Percentiles rank a stretch among this genome's conserved stretches.
These are phyloP conservation scores for Emmonsiellopsis sp. DNA, from an alignment of 2,329 filamentous ascomycete species.

Conservation along the genomic window DNA sequence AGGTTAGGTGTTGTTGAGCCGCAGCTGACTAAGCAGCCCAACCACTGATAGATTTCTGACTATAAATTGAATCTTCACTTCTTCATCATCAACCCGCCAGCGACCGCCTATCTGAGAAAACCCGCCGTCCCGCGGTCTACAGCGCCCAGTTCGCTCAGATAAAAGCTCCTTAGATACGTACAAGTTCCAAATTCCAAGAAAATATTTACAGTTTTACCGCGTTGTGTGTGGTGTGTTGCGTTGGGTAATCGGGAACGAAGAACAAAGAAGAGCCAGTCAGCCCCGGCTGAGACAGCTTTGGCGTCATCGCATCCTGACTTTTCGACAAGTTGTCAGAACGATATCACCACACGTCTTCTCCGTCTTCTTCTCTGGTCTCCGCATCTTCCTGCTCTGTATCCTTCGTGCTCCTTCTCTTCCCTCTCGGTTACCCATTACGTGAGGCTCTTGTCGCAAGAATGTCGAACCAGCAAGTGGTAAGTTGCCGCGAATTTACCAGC, in stretches of 20 bases:
- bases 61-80: conserved; percentile 16
- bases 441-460: conserved; percentile 19
- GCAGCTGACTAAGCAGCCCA: conserved; percentile 11
- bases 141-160: conserved; percentile 1
- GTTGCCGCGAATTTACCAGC: conserved; percentile 16
- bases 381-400: conserved; percentile 5
- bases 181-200: neutral
- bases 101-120: conserved; percentile 2
- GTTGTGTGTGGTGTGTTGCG: neutral
- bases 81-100: conserved; percentile 10
- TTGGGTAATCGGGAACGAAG: neutral
- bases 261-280: neutral
- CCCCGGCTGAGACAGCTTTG: neutral
- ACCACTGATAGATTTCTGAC: conserved; percentile 9
- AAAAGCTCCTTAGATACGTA: conserved; percentile 1
- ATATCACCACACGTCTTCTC: neutral
- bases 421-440: neutral
- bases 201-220: neutral
- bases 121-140: neutral
- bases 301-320: too few species aligned
- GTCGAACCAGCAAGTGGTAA: conserved; percentile 43
- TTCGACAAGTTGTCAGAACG: too few species aligned
- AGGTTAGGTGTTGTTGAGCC: neutral
- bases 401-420: neutral
- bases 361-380: conserved; percentile 7